Evolutionary conservation across 306 rosid species (phyloP).

Genomic region (Corylus avellana): DNA sequence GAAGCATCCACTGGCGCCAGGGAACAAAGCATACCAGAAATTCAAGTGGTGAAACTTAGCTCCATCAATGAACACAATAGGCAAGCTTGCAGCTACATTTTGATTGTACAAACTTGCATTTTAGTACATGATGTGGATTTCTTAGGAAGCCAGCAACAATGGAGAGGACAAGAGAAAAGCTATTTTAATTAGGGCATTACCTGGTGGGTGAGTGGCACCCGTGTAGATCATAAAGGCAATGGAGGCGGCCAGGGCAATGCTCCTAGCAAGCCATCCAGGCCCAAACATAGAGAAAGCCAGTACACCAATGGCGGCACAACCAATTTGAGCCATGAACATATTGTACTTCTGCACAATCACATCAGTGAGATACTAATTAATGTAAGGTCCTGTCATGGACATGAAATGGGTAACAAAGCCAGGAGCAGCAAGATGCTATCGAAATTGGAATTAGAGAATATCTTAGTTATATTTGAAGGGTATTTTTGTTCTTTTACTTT

Average conservation of each 20-base stretch:
- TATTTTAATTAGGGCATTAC: slow-evolving; percentile 24
- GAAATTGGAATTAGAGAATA: too few relatives aligned
- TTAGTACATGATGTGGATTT: not conserved
- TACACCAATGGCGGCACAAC: slow-evolving; percentile 91
- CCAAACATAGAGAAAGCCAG: slow-evolving; percentile 65
- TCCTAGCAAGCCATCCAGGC: slow-evolving; percentile 89
- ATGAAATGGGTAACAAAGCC: not conserved
- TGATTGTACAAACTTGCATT: not conserved
- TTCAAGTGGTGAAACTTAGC: slow-evolving; percentile 72
- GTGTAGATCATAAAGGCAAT: slow-evolving; percentile 87
- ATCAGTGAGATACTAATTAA: not conserved
- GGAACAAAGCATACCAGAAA: slow-evolving; percentile 80
- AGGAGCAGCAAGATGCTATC: too few relatives aligned
- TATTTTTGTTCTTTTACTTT: too few relatives aligned
- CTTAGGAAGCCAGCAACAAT: not conserved
- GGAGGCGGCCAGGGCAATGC: slow-evolving; percentile 70
- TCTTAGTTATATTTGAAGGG: too few relatives aligned
- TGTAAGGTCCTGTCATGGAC: not conserved
- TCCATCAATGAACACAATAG: slow-evolving; percentile 87
- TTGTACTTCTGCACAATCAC: slow-evolving; percentile 74
- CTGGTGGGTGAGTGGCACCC: slow-evolving; percentile 78
- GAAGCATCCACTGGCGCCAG: slow-evolving; percentile 76
- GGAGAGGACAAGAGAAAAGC: not conserved
- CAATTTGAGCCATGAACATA: slow-evolving; percentile 85
- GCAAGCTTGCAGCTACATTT: slow-evolving; percentile 81